phyloP scores from a whole-genome alignment of 257 asterid genomes.

The Marsdenia floribunda region DNA sequence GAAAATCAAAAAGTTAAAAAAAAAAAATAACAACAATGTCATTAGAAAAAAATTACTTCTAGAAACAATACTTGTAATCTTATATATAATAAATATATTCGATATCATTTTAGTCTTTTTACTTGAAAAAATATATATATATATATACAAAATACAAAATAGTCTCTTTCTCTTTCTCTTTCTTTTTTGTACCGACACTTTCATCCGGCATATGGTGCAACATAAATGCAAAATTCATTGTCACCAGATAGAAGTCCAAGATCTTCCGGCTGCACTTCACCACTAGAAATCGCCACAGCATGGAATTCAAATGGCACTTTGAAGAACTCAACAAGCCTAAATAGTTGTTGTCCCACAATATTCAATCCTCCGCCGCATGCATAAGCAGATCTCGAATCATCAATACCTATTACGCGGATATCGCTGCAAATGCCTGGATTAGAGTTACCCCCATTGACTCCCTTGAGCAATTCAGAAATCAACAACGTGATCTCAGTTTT shows the following conservation, averaged over 20 bases:
- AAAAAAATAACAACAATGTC: too few relatives aligned
- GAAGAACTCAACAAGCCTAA: constrained; percentile 55
- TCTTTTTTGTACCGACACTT: constrained; percentile 72
- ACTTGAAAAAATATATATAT: too few relatives aligned
- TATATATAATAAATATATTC: too few relatives aligned
- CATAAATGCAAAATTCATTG: constrained; percentile 76
- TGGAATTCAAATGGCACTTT: constrained; percentile 76
- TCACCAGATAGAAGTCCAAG: constrained; percentile 48
- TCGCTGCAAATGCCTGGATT: constrained; percentile 72
- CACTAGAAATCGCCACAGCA: constrained; percentile 36
- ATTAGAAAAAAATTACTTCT: too few relatives aligned
- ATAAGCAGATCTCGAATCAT: constrained; percentile 56
- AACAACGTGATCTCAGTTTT: constrained; percentile 57
- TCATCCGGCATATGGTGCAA: constrained; percentile 80
- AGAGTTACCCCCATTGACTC: constrained; percentile 79
- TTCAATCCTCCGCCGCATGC: constrained; percentile 76
- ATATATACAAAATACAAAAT: too few relatives aligned
- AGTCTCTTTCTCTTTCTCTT: too few relatives aligned
- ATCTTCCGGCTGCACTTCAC: constrained; percentile 29
- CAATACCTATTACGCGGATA: constrained; percentile 72
- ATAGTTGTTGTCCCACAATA: constrained; percentile 65
- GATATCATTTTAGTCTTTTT: too few relatives aligned
- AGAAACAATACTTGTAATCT: too few relatives aligned
- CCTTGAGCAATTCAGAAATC: constrained; percentile 91
- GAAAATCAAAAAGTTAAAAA: too few relatives aligned